Evolutionary conservation across 1,284 basidiomycete species (phyloP).

Genomic region (Ganoderma lucidum): DNA sequence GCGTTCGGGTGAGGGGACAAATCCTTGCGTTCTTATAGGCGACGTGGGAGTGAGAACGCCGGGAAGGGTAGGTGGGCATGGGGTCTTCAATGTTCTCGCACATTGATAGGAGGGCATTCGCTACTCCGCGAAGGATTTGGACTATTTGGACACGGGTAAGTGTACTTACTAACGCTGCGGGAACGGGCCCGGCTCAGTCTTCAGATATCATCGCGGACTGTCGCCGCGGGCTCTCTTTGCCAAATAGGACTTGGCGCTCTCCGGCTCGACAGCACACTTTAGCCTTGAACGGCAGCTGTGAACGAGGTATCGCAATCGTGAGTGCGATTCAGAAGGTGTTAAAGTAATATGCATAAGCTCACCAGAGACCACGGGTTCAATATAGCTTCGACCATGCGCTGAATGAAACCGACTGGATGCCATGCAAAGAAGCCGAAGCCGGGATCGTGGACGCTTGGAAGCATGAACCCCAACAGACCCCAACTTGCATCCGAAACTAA

Average conservation of each 20-base stretch:
- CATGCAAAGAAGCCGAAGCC: constrained; percentile 5
- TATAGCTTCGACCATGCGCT: background rate
- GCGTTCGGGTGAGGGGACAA: constrained; percentile 12
- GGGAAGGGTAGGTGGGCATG: background rate
- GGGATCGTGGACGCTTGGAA: background rate
- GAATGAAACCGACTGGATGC: background rate
- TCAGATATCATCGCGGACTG: background rate
- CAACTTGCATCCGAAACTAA: background rate
- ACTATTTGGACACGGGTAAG: constrained; percentile 3
- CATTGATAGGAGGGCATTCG: background rate
- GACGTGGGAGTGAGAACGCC: constrained; percentile 27
- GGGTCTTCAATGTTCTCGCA: background rate
- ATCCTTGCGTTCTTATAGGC: constrained; percentile 21
- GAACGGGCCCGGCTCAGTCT: too few species aligned
- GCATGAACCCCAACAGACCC: too few species aligned
- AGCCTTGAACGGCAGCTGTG: background rate
- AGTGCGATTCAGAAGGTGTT: background rate
- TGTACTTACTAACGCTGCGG: background rate
- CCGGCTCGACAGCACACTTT: background rate
- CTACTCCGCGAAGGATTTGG: constrained; percentile 6
- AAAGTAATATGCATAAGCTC: background rate
- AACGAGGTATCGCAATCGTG: background rate
- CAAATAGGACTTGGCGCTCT: constrained; percentile 1
- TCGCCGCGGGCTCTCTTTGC: background rate
- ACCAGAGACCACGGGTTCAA: constrained; percentile 1